Base-by-base conservation (phyloP, 2,329 filamentous ascomycete species). In the Hypoxylon sp. region DNA sequence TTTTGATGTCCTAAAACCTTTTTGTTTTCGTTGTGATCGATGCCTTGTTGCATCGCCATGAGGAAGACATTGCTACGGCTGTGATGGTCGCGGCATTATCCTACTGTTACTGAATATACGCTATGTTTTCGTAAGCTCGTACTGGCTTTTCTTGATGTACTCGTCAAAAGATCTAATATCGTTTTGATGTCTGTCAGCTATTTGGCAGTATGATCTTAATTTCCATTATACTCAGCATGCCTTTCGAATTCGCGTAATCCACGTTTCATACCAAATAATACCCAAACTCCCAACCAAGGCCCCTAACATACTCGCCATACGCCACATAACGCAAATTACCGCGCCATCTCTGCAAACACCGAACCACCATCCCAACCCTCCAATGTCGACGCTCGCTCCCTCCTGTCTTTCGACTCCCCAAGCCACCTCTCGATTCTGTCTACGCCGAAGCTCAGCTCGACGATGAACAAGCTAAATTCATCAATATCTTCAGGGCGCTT, bases 1-100 rank as follows among this genome's bases (percentile, higher is more conserved):
- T 79, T 79, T 78, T 79, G 76, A 70, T 79, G 69, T 74, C 38
- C 74, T 38, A 45, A 28, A 19, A 23, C 23, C 23, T 32, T 63
- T 49, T 66, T 14, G 36, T 69, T 69, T 69, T 69, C 67, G 38
- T 69, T 60, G 11, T 69, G 63, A 45, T 19, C 60, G 57, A 30
- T 67, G 67, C 63, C 56, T 67, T 43, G 63, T 1, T 53, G 67
- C 67, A 67, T 63, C 49, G 60, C 43, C 67, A 69, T 67, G 60
- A 69, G 45, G 67, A 69, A 69, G 67, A 67, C 51, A 5, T 14
- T 30, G 34, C 1, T 19, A 9, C 14, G 17, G 14, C 13, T 28
- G 19, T 43, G 19, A 17, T 23, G 23, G 23, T 43, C n/a, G n/a
- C 7, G n/a, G 21, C 0, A 43, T 17, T 10, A 0, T 19, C 9